These are phyloP conservation scores for Schizophyllum amplum DNA, from an alignment of 1,284 basidiomycete genomes.

Conservation along the genomic window DNA sequence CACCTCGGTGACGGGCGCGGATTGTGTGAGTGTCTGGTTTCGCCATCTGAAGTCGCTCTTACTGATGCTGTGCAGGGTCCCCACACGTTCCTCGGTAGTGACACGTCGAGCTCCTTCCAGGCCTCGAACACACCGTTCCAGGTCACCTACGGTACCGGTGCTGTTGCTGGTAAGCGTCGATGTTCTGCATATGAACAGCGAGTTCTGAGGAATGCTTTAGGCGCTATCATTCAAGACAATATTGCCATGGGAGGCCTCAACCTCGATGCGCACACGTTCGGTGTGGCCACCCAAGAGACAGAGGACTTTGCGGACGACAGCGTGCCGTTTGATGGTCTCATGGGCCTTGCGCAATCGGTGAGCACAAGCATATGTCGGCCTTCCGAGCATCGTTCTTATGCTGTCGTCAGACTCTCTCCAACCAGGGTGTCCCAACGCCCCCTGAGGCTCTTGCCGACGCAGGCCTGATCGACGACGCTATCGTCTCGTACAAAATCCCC, in stretches of 20 bases:
- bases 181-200: no score
- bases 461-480: constrained; percentile 57
- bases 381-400: constrained; percentile 1
- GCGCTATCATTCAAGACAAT: constrained; percentile 57
- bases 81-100: constrained; percentile 61
- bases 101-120: constrained; percentile 60
- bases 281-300: constrained; percentile 58
- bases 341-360: constrained; percentile 76
- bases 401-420: constrained; percentile 42
- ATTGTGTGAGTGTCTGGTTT: constrained; percentile 37
- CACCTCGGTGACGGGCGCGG: constrained; percentile 32
- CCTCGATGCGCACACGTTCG: constrained; percentile 62
- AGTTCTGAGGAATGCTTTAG: no score
- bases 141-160: constrained; percentile 74
- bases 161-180: constrained; percentile 67
- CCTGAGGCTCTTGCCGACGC: constrained; percentile 62
- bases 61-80: constrained; percentile 34
- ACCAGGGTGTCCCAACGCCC: constrained; percentile 62
- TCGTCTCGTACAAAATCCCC: constrained; percentile 78
- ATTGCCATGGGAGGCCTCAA: constrained; percentile 60
- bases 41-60: background rate
- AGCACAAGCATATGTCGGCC: constrained; percentile 15
- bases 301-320: constrained; percentile 48
- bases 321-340: constrained; percentile 70
- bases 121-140: constrained; percentile 48